phyloP scores from a whole-genome alignment of 2,329 filamentous ascomycete genomes.

The Elsinoe australis region DNA sequence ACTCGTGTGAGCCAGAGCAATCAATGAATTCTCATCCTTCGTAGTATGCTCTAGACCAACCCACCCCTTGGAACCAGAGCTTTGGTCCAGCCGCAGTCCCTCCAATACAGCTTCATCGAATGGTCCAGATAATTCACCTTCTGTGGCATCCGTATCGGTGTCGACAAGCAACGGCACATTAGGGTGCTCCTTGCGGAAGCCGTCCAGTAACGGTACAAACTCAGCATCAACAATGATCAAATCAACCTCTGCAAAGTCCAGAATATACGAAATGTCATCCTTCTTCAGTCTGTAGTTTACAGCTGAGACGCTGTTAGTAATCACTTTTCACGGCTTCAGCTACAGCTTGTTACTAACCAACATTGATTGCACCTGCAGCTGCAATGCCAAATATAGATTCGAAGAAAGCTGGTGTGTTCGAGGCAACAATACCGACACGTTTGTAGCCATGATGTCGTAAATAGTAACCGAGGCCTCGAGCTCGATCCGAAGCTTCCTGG shows the following conservation, averaged over 20 bases:
- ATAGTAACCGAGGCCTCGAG: constrained; percentile 81
- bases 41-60: constrained; percentile 62
- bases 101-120: constrained; percentile 80
- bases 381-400: constrained; percentile 83
- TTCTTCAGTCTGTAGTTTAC: constrained; percentile 69
- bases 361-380: constrained; percentile 70
- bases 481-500: constrained; percentile 73
- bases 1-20: constrained; percentile 88
- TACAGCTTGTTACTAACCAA: constrained; percentile 43
- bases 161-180: constrained; percentile 69
- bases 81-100: constrained; percentile 63
- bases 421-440: constrained; percentile 75
- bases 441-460: constrained; percentile 64
- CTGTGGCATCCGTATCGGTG: constrained; percentile 69
- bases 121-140: constrained; percentile 65
- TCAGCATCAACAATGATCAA: constrained; percentile 80
- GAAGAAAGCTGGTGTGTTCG: constrained; percentile 91
- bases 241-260: constrained; percentile 80
- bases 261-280: constrained; percentile 85
- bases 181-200: constrained; percentile 55
- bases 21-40: constrained; percentile 66
- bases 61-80: constrained; percentile 67
- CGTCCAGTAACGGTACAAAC: constrained; percentile 61
- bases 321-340: no score
- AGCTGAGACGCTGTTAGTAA: no score